Evolutionary conservation across 1,284 basidiomycete species (phyloP).

Genomic region (Cerrena zonata): DNA sequence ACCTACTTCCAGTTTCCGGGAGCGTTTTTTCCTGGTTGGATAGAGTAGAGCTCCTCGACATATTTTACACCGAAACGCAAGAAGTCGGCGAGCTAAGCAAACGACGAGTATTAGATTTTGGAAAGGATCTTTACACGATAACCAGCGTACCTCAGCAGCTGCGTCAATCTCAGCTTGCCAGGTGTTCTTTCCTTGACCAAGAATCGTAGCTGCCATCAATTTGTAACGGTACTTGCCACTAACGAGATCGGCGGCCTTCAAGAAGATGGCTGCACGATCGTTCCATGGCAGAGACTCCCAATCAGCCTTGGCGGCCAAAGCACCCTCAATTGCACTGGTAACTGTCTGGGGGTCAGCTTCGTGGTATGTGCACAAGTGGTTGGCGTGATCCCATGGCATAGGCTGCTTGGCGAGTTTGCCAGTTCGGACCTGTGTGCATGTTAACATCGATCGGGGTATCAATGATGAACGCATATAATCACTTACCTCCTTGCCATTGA

Average conservation of each 20-base stretch:
- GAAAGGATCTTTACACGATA: neutral
- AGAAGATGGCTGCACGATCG: slow-evolving; percentile 94
- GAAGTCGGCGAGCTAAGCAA: slow-evolving; percentile 79
- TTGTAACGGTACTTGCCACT: slow-evolving; percentile 92
- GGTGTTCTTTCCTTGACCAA: slow-evolving; percentile 97
- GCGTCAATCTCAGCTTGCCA: slow-evolving; percentile 99
- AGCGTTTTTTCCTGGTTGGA: slow-evolving; percentile 86
- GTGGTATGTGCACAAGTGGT: slow-evolving; percentile 81
- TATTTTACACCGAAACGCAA: slow-evolving; percentile 95
- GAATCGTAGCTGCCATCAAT: slow-evolving; percentile 93
- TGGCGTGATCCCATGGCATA: slow-evolving; percentile 80
- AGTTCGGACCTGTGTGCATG: slow-evolving; percentile 64
- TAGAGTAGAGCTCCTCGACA: slow-evolving; percentile 88
- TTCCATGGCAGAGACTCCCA: slow-evolving; percentile 96
- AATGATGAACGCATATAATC: neutral
- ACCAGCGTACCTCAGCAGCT: slow-evolving; percentile 77
- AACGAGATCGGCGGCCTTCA: slow-evolving; percentile 93
- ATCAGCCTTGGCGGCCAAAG: slow-evolving; percentile 76
- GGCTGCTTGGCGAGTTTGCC: slow-evolving; percentile 76
- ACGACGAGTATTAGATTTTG: neutral
- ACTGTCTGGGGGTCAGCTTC: slow-evolving; percentile 80
- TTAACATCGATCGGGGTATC: slow-evolving; percentile 4
- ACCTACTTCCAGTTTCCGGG: slow-evolving; percentile 90
- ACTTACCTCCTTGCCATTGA: slow-evolving; percentile 83
- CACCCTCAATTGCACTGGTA: slow-evolving; percentile 78